phyloP scores from a whole-genome alignment of 164 flowering plant species.

The Vitis rupestris region DNA sequence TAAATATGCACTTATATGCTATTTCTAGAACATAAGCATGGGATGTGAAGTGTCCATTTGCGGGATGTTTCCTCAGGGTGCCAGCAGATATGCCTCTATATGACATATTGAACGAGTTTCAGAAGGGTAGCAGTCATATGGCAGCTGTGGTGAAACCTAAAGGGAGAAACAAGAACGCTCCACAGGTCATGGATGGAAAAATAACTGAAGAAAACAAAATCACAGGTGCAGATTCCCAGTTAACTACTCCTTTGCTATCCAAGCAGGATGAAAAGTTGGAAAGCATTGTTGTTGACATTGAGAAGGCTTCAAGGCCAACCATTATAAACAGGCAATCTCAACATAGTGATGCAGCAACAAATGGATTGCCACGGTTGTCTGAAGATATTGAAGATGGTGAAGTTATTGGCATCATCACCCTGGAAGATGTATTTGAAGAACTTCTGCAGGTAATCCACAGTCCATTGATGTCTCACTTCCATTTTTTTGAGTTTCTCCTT shows the following conservation, averaged over 20 bases:
- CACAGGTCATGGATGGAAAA: constrained; percentile 36
- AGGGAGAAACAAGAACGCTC: constrained; percentile 39
- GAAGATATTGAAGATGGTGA: constrained; percentile 90
- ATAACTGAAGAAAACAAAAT: constrained; percentile 33
- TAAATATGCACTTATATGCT: not conserved
- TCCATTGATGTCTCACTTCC: not conserved
- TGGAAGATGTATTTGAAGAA: constrained; percentile 99
- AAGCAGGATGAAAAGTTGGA: constrained; percentile 44
- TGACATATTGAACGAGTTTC: constrained; percentile 95
- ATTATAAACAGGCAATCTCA: constrained; percentile 18
- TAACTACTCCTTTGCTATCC: constrained; percentile 59
- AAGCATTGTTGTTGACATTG: constrained; percentile 57
- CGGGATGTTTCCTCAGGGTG: constrained; percentile 53
- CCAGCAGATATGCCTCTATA: constrained; percentile 97
- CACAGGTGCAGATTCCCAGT: constrained; percentile 25
- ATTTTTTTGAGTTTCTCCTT: constrained; percentile 1
- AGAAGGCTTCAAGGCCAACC: constrained; percentile 32
- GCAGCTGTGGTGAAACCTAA: constrained; percentile 94
- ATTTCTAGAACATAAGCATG: not conserved
- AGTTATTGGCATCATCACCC: constrained; percentile 92
- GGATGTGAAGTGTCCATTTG: constrained; percentile 4
- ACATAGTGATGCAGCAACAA: constrained; percentile 32
- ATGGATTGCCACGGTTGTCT: constrained; percentile 28
- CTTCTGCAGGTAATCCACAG: constrained; percentile 74
- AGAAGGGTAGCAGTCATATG: constrained; percentile 98